Conservation (phyloP, 495 filamentous ascomycete genomes). For the Penicillium parvum region DNA sequence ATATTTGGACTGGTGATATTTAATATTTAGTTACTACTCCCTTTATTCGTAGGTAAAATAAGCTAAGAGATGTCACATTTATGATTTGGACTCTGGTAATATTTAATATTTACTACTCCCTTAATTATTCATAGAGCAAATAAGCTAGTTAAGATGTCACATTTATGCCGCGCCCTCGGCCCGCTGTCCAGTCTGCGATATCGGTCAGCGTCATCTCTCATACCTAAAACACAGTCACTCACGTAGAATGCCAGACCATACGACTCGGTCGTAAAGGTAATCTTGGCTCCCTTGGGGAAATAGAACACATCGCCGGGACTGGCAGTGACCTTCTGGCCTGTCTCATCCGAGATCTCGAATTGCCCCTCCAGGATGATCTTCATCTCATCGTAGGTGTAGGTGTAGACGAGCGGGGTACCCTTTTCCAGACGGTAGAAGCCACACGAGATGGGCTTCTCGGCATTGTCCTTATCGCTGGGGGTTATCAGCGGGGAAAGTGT, state of each 20-base stretch:
- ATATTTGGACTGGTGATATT: constrained; percentile 4
- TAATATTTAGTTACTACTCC: neutral
- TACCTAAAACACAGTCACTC: constrained; percentile 15
- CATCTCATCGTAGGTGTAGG: constrained; percentile 74
- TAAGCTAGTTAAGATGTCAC: constrained; percentile 1
- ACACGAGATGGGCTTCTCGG: constrained; percentile 59
- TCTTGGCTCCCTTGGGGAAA: constrained; percentile 71
- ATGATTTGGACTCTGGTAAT: constrained; percentile 2
- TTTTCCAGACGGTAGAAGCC: constrained; percentile 75
- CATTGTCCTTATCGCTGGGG: constrained; percentile 51
- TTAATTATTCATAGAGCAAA: neutral
- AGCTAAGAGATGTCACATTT: constrained; percentile 1
- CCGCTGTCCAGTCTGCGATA: constrained; percentile 41
- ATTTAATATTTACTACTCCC: neutral
- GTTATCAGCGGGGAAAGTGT: neutral
- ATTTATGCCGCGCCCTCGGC: constrained; percentile 35
- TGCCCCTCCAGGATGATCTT: constrained; percentile 77
- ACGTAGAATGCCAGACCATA: constrained; percentile 69
- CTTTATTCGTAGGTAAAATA: neutral
- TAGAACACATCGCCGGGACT: constrained; percentile 71
- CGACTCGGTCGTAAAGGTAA: constrained; percentile 67
- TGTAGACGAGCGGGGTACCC: constrained; percentile 68
- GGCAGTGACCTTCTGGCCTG: constrained; percentile 63
- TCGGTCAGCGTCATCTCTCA: constrained; percentile 11
- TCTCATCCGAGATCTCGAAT: constrained; percentile 69